Evolutionary conservation across 148 eudicot genomes (phyloP).

Genomic region (Rhododendron williamsianum): DNA sequence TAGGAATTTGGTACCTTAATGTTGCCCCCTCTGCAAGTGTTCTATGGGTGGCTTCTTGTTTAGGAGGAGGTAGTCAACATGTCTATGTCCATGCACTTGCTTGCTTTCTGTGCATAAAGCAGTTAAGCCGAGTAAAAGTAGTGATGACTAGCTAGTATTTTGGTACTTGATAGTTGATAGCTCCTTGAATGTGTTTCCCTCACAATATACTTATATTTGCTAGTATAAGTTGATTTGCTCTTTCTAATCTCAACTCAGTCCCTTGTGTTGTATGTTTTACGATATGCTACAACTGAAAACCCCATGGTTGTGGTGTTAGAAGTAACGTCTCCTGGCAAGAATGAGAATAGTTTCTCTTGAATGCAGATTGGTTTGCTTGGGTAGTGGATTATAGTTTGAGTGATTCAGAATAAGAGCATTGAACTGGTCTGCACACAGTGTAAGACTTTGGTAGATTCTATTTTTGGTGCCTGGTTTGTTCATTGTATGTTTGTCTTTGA

Average conservation of each 20-base stretch:
- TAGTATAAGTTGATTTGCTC: neutral
- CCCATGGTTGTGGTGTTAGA: neutral
- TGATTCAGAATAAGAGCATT: neutral
- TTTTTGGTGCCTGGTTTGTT: neutral
- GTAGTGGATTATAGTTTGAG: neutral
- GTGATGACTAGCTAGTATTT: neutral
- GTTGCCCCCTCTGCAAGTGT: neutral
- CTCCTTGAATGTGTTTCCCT: neutral
- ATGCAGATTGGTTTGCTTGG: neutral
- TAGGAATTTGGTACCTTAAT: neutral
- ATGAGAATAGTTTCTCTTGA: neutral
- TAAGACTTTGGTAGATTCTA: neutral
- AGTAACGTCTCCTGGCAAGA: neutral
- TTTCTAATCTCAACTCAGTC: neutral
- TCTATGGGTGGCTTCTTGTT: neutral
- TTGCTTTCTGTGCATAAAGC: neutral
- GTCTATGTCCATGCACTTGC: neutral
- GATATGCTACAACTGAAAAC: neutral
- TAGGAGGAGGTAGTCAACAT: neutral
- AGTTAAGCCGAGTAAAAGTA: neutral
- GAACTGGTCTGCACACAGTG: neutral
- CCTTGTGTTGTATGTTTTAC: neutral
- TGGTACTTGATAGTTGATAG: neutral
- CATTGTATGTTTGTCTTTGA: neutral
- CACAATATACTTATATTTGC: neutral